Evolutionary conservation across 192 early-diverging fungal species (phyloP), one percentile per base, ranked within the genome.

Genomic region (Spizellomyces sp.): DNA sequence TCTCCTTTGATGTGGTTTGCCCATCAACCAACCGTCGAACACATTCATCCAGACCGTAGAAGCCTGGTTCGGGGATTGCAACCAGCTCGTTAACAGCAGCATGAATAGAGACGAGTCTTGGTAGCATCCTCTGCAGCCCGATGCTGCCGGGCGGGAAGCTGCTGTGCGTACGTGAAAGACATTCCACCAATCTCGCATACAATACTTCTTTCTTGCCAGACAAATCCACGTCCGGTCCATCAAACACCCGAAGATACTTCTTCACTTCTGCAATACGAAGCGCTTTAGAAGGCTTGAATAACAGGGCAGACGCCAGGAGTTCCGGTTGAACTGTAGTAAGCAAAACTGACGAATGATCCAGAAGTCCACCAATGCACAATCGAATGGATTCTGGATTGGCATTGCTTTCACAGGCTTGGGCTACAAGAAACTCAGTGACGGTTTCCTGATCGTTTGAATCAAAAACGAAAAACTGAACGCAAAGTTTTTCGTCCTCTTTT

Each of bases 391-490:
- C 48, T 41, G 45, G 4, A 63, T 14, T 6, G 9, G 44, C 75
- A 45, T 10, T n/a, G 48, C 17, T 14, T 9, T 42, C 17, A 15
- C 54, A 56, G 8, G 76, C 75, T 48, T 67, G 43, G 46, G 19
- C 60, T 8, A 79, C 58, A 15, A 79, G 70, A 7, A 79, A 9
- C 7, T 17, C 10, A 9, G 59, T 50, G 17, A 79, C 36, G 15
- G 62, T 66, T 56, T 69, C 50, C 10, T 62, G 44, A 8, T 80
- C 79, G 9, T 41, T 17, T 15, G 3, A 8, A 2, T 58, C 45
- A 62, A 71, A 75, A 46, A 75, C 65, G 60, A 75, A 79, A 58
- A 80, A 80, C 56, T 80, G 79, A 15, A 75, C 77, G 43, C 61
- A 50, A 8, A 67, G 48, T n/a, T 22, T 9, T 22, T 45, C 63